These are phyloP conservation scores for Adansonia digitata DNA, from an alignment of 345 rosid genomes.

Conservation along the genomic window DNA sequence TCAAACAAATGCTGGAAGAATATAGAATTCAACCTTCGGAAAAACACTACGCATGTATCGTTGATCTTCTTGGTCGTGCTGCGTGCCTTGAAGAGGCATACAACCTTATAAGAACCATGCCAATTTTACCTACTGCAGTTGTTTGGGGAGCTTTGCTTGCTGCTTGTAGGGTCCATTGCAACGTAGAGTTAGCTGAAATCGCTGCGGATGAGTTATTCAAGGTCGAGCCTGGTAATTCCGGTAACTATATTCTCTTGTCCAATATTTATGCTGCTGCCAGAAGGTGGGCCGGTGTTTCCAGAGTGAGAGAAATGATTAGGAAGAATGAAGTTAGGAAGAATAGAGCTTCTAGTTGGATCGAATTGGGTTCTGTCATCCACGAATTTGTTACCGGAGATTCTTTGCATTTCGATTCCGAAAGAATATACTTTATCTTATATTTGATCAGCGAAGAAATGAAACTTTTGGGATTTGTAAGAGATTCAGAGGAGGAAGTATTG, in stretches of 20 bases:
- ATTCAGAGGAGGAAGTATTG: background rate
- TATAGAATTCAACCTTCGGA: slow-evolving; percentile 26
- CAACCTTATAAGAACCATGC: slow-evolving; percentile 19
- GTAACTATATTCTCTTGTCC: slow-evolving; percentile 29
- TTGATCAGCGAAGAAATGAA: slow-evolving; percentile 26
- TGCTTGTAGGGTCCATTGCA: slow-evolving; percentile 18
- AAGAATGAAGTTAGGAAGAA: slow-evolving; percentile 28
- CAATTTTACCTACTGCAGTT: slow-evolving; percentile 18
- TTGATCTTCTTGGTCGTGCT: slow-evolving; percentile 35
- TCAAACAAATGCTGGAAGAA: slow-evolving; percentile 27
- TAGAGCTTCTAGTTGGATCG: slow-evolving; percentile 35
- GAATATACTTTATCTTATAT: slow-evolving; percentile 17
- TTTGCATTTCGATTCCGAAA: slow-evolving; percentile 32
- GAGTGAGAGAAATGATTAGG: slow-evolving; percentile 29
- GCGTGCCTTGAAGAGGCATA: slow-evolving; percentile 31
- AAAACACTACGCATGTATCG: slow-evolving; percentile 33
- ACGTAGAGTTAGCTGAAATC: slow-evolving; percentile 28
- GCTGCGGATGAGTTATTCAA: slow-evolving; percentile 29
- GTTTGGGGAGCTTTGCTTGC: slow-evolving; percentile 15
- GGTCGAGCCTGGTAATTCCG: slow-evolving; percentile 35
- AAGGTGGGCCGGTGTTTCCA: slow-evolving; percentile 21
- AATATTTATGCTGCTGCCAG: slow-evolving; percentile 27
- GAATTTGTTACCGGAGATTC: slow-evolving; percentile 33
- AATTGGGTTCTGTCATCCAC: slow-evolving; percentile 26
- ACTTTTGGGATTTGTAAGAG: slow-evolving; percentile 12